These are phyloP conservation scores for Aspergillus panamensis DNA, from an alignment of 495 filamentous ascomycete genomes.

Conservation along the genomic window DNA sequence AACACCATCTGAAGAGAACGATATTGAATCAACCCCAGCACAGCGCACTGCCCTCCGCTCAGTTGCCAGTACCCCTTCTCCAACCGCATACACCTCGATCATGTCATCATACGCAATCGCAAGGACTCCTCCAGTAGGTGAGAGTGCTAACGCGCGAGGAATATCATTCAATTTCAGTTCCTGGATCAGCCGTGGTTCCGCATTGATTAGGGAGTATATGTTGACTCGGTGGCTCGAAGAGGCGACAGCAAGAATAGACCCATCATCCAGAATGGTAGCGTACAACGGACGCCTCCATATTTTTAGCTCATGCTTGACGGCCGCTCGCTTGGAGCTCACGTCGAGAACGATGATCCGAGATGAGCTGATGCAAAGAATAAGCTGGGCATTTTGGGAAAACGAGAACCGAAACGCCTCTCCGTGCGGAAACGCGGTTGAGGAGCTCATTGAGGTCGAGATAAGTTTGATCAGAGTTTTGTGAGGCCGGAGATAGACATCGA, in stretches of 20 bases:
- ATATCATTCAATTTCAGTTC: conserved; percentile 71
- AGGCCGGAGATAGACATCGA: conserved; percentile 73
- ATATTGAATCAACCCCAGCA: conserved; percentile 68
- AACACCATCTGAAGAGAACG: conserved; percentile 79
- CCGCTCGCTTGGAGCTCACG: conserved; percentile 51
- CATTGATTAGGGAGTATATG: conserved; percentile 64
- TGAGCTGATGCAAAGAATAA: conserved; percentile 78
- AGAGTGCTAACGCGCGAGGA: conserved; percentile 73
- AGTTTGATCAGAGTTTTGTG: conserved; percentile 66
- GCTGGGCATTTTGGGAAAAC: conserved; percentile 69
- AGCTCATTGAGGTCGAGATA: conserved; percentile 79
- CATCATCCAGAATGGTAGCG: conserved; percentile 77
- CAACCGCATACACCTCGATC: conserved; percentile 80
- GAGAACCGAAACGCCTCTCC: conserved; percentile 84
- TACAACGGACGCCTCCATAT: conserved; percentile 72
- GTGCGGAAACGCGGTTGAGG: conserved; percentile 72
- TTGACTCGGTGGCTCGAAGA: conserved; percentile 79
- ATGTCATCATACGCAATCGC: conserved; percentile 84
- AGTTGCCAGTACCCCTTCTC: conserved; percentile 56
- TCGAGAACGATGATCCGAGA: conserved; percentile 81
- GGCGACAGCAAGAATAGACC: conserved; percentile 70
- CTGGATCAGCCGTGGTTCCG: conserved; percentile 61
- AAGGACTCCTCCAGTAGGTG: conserved; percentile 74
- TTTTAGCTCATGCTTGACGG: conserved; percentile 73
- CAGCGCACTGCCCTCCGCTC: conserved; percentile 80